Evolutionary conservation across 177 flowering plant species (phyloP).

Genomic region (Telopea speciosissima): DNA sequence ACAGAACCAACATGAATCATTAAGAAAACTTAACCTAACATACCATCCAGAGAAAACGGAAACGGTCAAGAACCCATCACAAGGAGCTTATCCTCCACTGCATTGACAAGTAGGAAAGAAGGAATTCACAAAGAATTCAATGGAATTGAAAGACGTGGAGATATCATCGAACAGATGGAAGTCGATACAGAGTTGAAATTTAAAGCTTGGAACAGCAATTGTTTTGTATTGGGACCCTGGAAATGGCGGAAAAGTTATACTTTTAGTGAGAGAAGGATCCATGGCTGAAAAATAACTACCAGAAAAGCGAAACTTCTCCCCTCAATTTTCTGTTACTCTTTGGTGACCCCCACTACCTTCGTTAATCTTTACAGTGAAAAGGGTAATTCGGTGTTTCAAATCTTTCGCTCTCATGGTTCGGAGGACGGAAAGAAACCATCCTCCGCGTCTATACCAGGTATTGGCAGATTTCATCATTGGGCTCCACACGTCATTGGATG

Average conservation of each 20-base stretch:
- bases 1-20: not conserved
- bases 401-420: not conserved
- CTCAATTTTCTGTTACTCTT: not conserved
- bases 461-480: no score
- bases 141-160: not conserved
- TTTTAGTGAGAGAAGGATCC: slow-evolving; percentile 13
- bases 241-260: slow-evolving; percentile 7
- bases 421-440: not conserved
- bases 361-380: not conserved
- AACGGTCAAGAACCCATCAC: not conserved
- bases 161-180: not conserved
- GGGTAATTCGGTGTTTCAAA: not conserved
- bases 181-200: slow-evolving; percentile 4
- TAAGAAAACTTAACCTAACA: not conserved
- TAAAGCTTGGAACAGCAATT: slow-evolving; percentile 9
- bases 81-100: not conserved
- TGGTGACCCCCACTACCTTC: no score
- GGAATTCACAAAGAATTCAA: not conserved
- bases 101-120: not conserved
- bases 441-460: not conserved
- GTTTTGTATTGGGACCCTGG: slow-evolving; percentile 9
- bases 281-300: slow-evolving; percentile 8
- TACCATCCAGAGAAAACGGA: not conserved
- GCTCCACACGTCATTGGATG: not conserved
- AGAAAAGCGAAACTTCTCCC: slow-evolving; percentile 9